phyloP scores from a whole-genome alignment of 495 filamentous ascomycete species.

The Neurospora sp. region DNA sequence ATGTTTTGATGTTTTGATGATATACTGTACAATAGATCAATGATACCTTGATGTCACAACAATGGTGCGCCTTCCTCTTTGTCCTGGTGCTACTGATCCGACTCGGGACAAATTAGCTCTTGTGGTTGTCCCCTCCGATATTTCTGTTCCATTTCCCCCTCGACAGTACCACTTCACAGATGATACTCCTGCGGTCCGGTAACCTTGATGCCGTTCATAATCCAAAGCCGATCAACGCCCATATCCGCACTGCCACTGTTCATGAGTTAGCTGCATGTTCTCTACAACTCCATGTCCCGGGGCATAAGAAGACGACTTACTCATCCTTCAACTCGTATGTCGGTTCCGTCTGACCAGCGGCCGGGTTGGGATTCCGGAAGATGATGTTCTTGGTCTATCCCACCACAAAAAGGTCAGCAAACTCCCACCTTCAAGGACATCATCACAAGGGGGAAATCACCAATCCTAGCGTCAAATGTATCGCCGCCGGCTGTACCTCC shows the following conservation, averaged over 20 bases:
- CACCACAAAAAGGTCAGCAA: neutral
- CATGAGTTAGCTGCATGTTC: slow-evolving; percentile 9
- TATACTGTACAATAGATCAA: neutral
- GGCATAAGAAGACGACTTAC: slow-evolving; percentile 26
- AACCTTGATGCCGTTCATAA: slow-evolving; percentile 27
- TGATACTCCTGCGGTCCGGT: slow-evolving; percentile 29
- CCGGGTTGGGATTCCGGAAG: slow-evolving; percentile 38
- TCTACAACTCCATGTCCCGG: neutral
- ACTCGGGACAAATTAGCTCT: neutral
- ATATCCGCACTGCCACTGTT: slow-evolving; percentile 38
- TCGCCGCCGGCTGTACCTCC: slow-evolving; percentile 28
- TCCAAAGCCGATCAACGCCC: slow-evolving; percentile 40
- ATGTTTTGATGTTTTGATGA: neutral
- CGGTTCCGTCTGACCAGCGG: slow-evolving; percentile 37
- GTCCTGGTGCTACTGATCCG: neutral
- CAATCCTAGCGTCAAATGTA: slow-evolving; percentile 44
- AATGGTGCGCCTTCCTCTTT: neutral
- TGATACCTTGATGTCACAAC: neutral
- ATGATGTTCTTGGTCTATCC: slow-evolving; percentile 38
- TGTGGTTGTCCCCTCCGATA: neutral
- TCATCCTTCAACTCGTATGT: slow-evolving; percentile 32
- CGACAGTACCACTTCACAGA: slow-evolving; percentile 3
- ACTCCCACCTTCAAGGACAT: neutral
- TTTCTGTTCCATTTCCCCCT: neutral
- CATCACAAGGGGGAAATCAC: slow-evolving; percentile 11